A percentile compares a stretch with the other conserved stretches of the same genome.
These are phyloP conservation scores for Leccinum rimulosum DNA, from an alignment of 768 basidiomycete genomes.

Conservation along the genomic window DNA sequence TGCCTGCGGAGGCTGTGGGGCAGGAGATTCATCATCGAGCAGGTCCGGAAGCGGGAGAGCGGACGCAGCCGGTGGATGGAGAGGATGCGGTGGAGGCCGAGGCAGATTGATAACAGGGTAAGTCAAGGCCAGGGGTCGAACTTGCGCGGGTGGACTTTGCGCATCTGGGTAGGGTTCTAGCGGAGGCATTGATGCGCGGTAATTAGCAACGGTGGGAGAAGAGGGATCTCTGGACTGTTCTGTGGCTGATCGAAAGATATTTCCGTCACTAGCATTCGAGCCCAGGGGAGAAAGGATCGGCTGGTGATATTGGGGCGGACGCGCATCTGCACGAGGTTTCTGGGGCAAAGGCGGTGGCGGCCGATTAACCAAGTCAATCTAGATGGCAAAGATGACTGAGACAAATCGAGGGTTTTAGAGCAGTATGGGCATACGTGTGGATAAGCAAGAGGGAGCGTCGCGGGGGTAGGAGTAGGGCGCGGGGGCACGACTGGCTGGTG, in stretches of 20 bases:
- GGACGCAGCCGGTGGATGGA: slow-evolving; percentile 17
- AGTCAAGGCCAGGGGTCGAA: slow-evolving; percentile 16
- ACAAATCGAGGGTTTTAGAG: neutral
- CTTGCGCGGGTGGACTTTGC: slow-evolving; percentile 28
- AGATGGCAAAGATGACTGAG: slow-evolving; percentile 1
- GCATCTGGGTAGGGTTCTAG: slow-evolving; percentile 25
- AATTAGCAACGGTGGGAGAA: slow-evolving; percentile 27
- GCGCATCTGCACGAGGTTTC: slow-evolving; percentile 19
- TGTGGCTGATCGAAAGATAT: slow-evolving; percentile 18
- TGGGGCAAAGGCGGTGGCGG: slow-evolving; percentile 38
- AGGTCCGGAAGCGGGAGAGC: slow-evolving; percentile 46
- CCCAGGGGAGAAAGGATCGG: slow-evolving; percentile 15
- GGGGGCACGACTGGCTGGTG: slow-evolving; percentile 9
- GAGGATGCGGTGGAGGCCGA: slow-evolving; percentile 18
- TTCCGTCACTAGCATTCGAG: slow-evolving; percentile 19
- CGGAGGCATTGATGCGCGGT: slow-evolving; percentile 27
- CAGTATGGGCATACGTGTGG: slow-evolving; percentile 21
- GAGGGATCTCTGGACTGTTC: slow-evolving; percentile 19
- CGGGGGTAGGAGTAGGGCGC: slow-evolving; percentile 16
- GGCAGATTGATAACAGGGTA: slow-evolving; percentile 28
- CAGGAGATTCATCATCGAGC: slow-evolving; percentile 56
- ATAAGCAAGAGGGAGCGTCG: slow-evolving; percentile 4
- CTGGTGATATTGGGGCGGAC: slow-evolving; percentile 30
- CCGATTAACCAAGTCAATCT: slow-evolving; percentile 30
- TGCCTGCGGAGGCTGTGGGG: slow-evolving; percentile 27